Evolutionary conservation across 192 early-diverging fungal genomes (phyloP).

Genomic region (Coemansia umbellata): DNA sequence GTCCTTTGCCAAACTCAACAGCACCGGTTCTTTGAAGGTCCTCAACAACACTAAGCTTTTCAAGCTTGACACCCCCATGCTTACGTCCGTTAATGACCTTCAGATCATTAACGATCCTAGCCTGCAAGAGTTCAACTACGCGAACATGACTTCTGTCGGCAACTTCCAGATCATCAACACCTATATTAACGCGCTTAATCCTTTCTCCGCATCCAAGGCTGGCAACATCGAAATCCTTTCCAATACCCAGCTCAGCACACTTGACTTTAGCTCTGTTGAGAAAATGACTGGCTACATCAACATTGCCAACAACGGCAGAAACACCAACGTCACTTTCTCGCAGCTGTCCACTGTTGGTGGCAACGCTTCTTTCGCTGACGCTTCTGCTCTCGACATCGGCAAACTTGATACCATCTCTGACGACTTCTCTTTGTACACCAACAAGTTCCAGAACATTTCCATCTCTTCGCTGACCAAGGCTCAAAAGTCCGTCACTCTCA

Average conservation of each 20-base stretch:
- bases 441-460: constrained; percentile 52
- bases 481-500: constrained; percentile 57
- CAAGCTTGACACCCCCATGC: constrained; percentile 37
- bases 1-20: constrained; percentile 38
- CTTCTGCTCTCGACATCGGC: constrained; percentile 43
- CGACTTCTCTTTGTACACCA: constrained; percentile 60
- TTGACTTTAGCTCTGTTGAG: constrained; percentile 51
- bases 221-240: constrained; percentile 54
- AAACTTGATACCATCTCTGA: constrained; percentile 48
- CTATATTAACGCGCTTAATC: constrained; percentile 39
- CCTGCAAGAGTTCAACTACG: constrained; percentile 42
- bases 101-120: constrained; percentile 53
- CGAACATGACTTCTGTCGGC: constrained; percentile 44
- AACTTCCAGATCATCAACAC: constrained; percentile 54
- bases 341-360: constrained; percentile 52
- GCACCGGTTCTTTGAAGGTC: constrained; percentile 41
- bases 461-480: constrained; percentile 47
- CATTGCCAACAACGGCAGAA: constrained; percentile 57
- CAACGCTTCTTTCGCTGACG: constrained; percentile 59
- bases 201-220: constrained; percentile 32
- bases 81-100: constrained; percentile 45
- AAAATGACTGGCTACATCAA: constrained; percentile 50
- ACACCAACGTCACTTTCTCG: constrained; percentile 43
- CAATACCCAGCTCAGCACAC: constrained; percentile 52
- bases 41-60: constrained; percentile 57